Conservation (phyloP, 2,329 filamentous ascomycete species). For the Penicillium sp. region DNA sequence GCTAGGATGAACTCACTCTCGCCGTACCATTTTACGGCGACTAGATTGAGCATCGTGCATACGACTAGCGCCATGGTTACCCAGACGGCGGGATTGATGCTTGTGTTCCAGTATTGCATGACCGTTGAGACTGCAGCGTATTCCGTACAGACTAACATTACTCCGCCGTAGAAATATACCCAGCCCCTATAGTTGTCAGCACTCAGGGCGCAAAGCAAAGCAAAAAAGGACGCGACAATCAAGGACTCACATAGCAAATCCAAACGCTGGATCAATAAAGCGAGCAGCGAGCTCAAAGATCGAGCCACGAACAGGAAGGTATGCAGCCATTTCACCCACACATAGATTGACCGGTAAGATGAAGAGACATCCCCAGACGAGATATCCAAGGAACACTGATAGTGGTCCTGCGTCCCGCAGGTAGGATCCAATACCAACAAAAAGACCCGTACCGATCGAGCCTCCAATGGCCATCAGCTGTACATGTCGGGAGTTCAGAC, state of each 20-base stretch:
- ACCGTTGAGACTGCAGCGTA: conserved; percentile 47
- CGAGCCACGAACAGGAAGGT: conserved; percentile 46
- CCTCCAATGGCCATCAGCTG: conserved; percentile 45
- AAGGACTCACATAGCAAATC: conserved; percentile 37
- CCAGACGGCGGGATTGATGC: conserved; percentile 45
- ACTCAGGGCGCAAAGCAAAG: not conserved
- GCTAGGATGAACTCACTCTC: conserved; percentile 72
- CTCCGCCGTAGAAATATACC: conserved; percentile 49
- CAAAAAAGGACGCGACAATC: too few relatives aligned
- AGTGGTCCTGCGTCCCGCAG: conserved; percentile 36
- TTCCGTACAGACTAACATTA: conserved; percentile 50
- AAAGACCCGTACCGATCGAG: conserved; percentile 38
- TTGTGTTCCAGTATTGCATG: conserved; percentile 47
- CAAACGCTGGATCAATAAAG: conserved; percentile 50
- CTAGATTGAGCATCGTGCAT: conserved; percentile 60
- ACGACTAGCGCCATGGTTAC: conserved; percentile 45
- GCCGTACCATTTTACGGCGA: conserved; percentile 70
- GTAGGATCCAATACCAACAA: conserved; percentile 37
- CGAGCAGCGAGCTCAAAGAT: conserved; percentile 50
- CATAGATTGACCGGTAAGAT: conserved; percentile 35
- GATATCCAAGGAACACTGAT: conserved; percentile 37
- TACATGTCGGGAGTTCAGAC: conserved; percentile 41
- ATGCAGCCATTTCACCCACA: conserved; percentile 31
- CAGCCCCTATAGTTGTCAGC: conserved; percentile 31
- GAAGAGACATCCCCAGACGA: conserved; percentile 36